Conservation (phyloP, 495 filamentous ascomycete species). For the Neurospora sp. region DNA sequence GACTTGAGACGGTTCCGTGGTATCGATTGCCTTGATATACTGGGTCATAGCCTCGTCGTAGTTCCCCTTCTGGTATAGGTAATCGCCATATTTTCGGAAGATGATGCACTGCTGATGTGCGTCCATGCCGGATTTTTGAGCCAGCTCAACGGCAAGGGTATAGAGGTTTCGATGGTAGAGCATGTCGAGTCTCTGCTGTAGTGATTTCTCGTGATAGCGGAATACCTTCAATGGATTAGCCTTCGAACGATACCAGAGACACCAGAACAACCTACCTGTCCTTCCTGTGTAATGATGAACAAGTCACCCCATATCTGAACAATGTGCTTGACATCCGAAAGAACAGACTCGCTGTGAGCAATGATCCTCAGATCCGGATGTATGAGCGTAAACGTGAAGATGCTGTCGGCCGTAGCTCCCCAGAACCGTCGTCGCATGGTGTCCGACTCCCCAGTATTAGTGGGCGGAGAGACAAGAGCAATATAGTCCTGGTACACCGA, state of each 20-base stretch:
- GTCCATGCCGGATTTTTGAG: conserved; percentile 78
- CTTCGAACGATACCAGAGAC: no score
- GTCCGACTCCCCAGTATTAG: conserved; percentile 40
- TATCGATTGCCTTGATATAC: conserved; percentile 92
- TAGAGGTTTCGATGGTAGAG: conserved; percentile 91
- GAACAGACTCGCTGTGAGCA: conserved; percentile 75
- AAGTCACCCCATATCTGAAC: conserved; percentile 89
- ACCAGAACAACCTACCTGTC: conserved; percentile 51
- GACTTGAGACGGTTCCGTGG: conserved; percentile 87
- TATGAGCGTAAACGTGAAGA: conserved; percentile 79
- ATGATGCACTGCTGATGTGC: conserved; percentile 77
- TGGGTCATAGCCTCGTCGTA: conserved; percentile 98
- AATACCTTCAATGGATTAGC: conserved; percentile 47
- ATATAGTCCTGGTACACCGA: conserved; percentile 78
- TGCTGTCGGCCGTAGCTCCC: conserved; percentile 54
- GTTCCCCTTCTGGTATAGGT: conserved; percentile 87
- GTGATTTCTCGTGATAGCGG: conserved; percentile 83
- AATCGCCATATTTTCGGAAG: conserved; percentile 88
- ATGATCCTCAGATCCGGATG: conserved; percentile 88
- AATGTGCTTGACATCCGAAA: conserved; percentile 66
- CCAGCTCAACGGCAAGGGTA: conserved; percentile 82
- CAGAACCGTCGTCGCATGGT: conserved; percentile 51
- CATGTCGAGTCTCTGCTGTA: conserved; percentile 87
- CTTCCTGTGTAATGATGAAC: conserved; percentile 78
- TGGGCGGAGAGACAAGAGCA: conserved; percentile 71